Evolutionary conservation across 228 moss, liverwort and hornwort genomes (phyloP).

Genomic region (Sphagnum magellanicum): DNA sequence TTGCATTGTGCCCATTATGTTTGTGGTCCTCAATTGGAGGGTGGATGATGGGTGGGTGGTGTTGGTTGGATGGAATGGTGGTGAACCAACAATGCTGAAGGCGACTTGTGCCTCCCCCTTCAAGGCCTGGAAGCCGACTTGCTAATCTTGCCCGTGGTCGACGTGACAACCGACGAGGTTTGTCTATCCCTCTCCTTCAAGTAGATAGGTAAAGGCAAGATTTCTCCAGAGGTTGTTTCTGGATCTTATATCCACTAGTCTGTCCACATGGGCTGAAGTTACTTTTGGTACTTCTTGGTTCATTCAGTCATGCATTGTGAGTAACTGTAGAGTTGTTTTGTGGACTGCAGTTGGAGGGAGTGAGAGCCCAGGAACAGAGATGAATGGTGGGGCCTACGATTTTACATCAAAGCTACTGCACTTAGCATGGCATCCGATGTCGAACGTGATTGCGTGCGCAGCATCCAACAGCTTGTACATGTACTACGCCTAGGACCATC

Average conservation of each 20-base stretch:
- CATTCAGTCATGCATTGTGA: no score
- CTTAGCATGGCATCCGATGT: slow-evolving; percentile 97
- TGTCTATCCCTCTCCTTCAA: neutral
- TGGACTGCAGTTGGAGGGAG: slow-evolving; percentile 46
- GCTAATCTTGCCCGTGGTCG: slow-evolving; percentile 68
- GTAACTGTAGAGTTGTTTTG: neutral
- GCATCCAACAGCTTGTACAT: slow-evolving; percentile 99
- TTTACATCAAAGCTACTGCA: slow-evolving; percentile 98
- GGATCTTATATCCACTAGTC: no score
- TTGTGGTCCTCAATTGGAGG: neutral
- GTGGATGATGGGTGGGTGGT: neutral
- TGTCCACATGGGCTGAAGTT: no score
- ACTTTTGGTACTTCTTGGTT: no score
- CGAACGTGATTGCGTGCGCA: slow-evolving; percentile 99
- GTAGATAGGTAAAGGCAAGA: no score
- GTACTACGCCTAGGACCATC: slow-evolving; percentile 97
- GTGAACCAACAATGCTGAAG: slow-evolving; percentile 14
- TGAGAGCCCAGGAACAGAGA: slow-evolving; percentile 78
- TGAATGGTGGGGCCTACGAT: slow-evolving; percentile 96
- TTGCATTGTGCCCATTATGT: no score
- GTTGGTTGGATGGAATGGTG: slow-evolving; percentile 1
- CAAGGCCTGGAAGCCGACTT: slow-evolving; percentile 76
- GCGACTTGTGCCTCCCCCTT: slow-evolving; percentile 75
- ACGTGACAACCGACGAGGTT: slow-evolving; percentile 69
- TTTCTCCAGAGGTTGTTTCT: no score